Evolutionary conservation across 495 filamentous ascomycete genomes (phyloP).

Genomic region (Penicillium paxilli): DNA sequence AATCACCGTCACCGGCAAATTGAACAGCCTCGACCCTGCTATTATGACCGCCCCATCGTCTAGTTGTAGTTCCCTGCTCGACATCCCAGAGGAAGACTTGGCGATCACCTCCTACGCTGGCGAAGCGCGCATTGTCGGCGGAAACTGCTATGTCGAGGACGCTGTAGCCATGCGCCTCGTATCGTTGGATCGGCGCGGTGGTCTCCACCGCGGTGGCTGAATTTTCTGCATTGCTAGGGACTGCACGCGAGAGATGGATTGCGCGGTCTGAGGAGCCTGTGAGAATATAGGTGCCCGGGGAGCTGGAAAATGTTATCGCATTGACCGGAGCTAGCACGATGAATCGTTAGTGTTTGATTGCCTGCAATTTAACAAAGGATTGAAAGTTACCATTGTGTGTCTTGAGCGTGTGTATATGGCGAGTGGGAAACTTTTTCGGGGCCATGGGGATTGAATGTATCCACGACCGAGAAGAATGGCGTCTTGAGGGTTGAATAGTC

Average conservation of each 20-base stretch:
- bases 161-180: constrained; percentile 85
- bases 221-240: constrained; percentile 40
- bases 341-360: neutral
- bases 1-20: constrained; percentile 71
- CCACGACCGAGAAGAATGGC: neutral
- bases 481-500: neutral
- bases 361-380: neutral
- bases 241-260: constrained; percentile 76
- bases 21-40: constrained; percentile 72
- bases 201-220: constrained; percentile 35
- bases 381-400: constrained; percentile 43
- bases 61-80: constrained; percentile 66
- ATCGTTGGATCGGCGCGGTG: constrained; percentile 72
- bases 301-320: constrained; percentile 42
- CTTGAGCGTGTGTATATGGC: constrained; percentile 44
- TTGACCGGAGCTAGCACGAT: constrained; percentile 37
- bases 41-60: constrained; percentile 73
- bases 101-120: constrained; percentile 82
- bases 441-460: constrained; percentile 28
- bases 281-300: constrained; percentile 58
- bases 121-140: constrained; percentile 78
- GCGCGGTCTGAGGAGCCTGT: constrained; percentile 84
- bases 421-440: constrained; percentile 31
- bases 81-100: constrained; percentile 95
- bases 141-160: constrained; percentile 78